Conservation (phyloP, 306 rosid species). For the Acacia acuminata region DNA sequence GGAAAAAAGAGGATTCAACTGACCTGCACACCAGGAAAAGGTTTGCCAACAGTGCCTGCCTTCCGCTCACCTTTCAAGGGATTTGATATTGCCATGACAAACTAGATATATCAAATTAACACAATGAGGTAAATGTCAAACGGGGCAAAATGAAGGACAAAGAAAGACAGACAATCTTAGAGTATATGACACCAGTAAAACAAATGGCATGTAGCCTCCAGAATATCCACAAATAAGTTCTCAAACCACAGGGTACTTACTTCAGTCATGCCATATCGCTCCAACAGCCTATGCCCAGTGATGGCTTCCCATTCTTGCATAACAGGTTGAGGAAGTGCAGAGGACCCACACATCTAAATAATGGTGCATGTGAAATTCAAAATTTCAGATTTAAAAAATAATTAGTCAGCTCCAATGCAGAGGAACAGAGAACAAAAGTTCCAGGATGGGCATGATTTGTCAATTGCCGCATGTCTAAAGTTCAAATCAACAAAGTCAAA, state of each 20-base stretch:
- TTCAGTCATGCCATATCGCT: conserved; percentile 97
- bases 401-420: conserved; percentile 22
- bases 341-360: conserved; percentile 94
- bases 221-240: conserved; percentile 15
- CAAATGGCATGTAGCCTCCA: conserved; percentile 1
- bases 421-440: not conserved
- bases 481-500: not conserved
- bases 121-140: conserved; percentile 23
- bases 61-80: conserved; percentile 87
- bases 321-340: conserved; percentile 92
- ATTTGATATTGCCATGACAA: conserved; percentile 95
- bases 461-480: conserved; percentile 10
- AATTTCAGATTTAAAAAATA: conserved; percentile 1
- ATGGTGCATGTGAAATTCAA: conserved; percentile 19
- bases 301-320: conserved; percentile 87
- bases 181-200: conserved; percentile 12
- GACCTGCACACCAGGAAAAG: conserved; percentile 92
- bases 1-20: conserved; percentile 27
- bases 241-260: conserved; percentile 47
- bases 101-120: conserved; percentile 52
- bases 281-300: conserved; percentile 89
- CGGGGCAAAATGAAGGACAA: not conserved
- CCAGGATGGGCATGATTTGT: conserved; percentile 13
- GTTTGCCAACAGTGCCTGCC: conserved; percentile 92
- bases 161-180: conserved; percentile 13